A percentile compares a stretch with the other conserved stretches of the same genome.
Conservation (phyloP, 164 flowering plant genomes). For the Aristolochia californica region DNA sequence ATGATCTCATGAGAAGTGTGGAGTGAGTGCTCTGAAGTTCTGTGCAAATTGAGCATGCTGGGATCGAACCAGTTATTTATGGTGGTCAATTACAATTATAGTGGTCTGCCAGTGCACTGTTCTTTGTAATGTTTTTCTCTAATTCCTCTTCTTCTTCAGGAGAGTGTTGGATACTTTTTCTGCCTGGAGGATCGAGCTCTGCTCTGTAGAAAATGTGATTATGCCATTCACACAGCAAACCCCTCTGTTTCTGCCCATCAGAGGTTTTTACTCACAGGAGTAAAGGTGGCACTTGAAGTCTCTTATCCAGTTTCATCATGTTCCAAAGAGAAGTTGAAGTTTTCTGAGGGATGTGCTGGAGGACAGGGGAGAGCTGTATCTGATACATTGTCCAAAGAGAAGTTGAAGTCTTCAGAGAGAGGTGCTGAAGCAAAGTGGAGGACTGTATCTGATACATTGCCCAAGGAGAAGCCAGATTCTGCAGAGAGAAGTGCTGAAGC, state of each 20-base stretch:
- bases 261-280: constrained; percentile 90
- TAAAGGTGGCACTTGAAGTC: constrained; percentile 70
- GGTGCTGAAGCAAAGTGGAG: constrained; percentile 15
- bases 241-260: constrained; percentile 57
- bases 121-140: neutral
- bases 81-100: too few species aligned
- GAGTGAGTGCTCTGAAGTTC: too few species aligned
- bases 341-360: constrained; percentile 22
- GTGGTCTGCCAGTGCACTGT: too few species aligned
- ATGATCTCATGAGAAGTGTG: too few species aligned
- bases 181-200: constrained; percentile 91
- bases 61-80: too few species aligned
- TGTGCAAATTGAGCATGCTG: too few species aligned
- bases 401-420: constrained; percentile 20
- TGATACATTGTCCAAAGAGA: neutral
- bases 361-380: constrained; percentile 14
- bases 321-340: constrained; percentile 24
- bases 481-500: neutral
- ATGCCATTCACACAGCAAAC: constrained; percentile 71
- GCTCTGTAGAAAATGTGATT: constrained; percentile 85
- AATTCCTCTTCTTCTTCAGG: constrained; percentile 32
- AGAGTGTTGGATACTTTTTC: constrained; percentile 73
- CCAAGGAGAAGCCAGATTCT: neutral
- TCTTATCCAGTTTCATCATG: constrained; percentile 32
- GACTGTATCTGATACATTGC: constrained; percentile 7